A percentile compares a stretch with the other conserved stretches of the same genome.
phyloP scores from a whole-genome alignment of 2,329 filamentous ascomycete genomes.

The Botrytis paeoniae region DNA sequence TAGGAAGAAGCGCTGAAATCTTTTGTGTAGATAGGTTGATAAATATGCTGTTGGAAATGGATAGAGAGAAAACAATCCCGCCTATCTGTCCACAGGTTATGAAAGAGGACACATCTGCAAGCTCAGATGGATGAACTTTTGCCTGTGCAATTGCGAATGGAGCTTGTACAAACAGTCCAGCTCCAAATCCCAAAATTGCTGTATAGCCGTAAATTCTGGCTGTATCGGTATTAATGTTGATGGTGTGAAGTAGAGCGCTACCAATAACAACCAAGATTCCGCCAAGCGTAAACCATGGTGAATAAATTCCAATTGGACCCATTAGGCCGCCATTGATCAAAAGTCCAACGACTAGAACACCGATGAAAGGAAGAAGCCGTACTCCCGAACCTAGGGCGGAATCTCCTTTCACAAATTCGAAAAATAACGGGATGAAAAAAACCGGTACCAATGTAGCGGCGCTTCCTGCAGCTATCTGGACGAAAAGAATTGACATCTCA shows the following conservation, averaged over 20 bases:
- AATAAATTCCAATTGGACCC: conserved; percentile 36
- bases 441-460: conserved; percentile 42
- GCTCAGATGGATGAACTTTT: too few species aligned
- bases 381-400: conserved; percentile 44
- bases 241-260: not conserved
- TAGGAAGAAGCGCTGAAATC: too few species aligned
- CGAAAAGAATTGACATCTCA: conserved; percentile 24
- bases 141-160: conserved; percentile 22
- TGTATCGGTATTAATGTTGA: not conserved
- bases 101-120: too few species aligned
- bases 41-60: too few species aligned
- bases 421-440: conserved; percentile 35
- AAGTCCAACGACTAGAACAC: not conserved
- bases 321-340: conserved; percentile 39
- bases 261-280: conserved; percentile 26
- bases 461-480: conserved; percentile 35
- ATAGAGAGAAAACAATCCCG: too few species aligned
- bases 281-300: conserved; percentile 38
- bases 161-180: conserved; percentile 29
- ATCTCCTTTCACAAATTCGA: conserved; percentile 47
- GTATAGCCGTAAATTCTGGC: not conserved
- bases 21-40: too few species aligned
- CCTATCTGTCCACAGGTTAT: too few species aligned
- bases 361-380: conserved; percentile 32
- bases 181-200: not conserved